phyloP scores from a whole-genome alignment of 495 filamentous ascomycete genomes.

The Aspergillus affinis region DNA sequence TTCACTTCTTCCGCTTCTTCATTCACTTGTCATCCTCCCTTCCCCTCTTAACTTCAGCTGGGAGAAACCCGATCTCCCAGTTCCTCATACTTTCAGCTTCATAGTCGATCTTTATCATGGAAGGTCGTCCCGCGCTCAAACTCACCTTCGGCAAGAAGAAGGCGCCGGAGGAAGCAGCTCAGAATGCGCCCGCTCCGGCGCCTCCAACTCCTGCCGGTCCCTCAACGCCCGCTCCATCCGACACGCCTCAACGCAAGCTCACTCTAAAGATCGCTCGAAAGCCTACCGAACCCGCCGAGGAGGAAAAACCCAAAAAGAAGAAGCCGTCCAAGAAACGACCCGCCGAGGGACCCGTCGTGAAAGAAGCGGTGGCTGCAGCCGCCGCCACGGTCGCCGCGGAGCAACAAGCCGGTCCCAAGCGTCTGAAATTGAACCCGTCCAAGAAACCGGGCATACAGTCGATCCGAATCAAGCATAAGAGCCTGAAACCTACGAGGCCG shows the following conservation, averaged over 20 bases:
- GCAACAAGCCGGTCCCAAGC: constrained; percentile 37
- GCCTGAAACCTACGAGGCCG: constrained; percentile 61
- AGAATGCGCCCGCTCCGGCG: constrained; percentile 12
- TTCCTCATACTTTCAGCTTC: background rate
- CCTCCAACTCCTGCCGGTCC: constrained; percentile 33
- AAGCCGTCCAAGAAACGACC: constrained; percentile 50
- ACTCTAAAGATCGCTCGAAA: constrained; percentile 53
- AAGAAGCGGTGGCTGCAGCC: constrained; percentile 18
- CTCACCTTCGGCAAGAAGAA: constrained; percentile 50
- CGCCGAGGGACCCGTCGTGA: constrained; percentile 27
- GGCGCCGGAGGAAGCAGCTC: constrained; percentile 20
- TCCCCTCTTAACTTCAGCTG: background rate
- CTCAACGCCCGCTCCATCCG: constrained; percentile 22
- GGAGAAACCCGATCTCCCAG: too few species aligned
- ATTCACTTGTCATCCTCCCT: background rate
- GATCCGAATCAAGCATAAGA: constrained; percentile 57
- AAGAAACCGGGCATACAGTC: constrained; percentile 46
- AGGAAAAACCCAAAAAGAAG: constrained; percentile 45
- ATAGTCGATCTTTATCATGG: constrained; percentile 27
- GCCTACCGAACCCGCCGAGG: constrained; percentile 28
- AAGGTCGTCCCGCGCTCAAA: constrained; percentile 47
- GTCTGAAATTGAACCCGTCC: constrained; percentile 44
- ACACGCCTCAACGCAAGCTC: constrained; percentile 41
- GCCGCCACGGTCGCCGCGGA: constrained; percentile 13
- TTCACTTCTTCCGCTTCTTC: background rate